A percentile compares a stretch with the other conserved stretches of the same genome.
Conservation (phyloP, 352 stramenopile species). For the Elongisporangium anandrum region DNA sequence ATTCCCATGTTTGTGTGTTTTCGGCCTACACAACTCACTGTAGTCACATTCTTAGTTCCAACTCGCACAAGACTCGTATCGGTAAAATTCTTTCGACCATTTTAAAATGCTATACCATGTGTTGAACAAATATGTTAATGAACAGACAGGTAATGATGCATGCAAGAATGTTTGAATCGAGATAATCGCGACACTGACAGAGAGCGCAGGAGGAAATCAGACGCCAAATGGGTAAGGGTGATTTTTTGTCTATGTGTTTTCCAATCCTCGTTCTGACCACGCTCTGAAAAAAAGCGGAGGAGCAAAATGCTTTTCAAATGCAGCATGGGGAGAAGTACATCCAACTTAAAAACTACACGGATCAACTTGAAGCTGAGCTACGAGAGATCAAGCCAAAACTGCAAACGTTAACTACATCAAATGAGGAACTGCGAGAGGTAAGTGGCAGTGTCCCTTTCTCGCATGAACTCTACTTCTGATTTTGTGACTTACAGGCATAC, state of each 20-base stretch:
- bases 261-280: too few relatives aligned
- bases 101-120: background rate
- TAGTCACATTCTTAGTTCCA: conserved; percentile 54
- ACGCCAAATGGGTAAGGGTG: conserved; percentile 66
- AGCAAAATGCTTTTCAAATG: conserved; percentile 74
- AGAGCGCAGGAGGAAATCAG: conserved; percentile 57
- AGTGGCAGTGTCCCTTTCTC: background rate
- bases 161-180: background rate
- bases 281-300: conserved; percentile 66
- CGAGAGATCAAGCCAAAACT: conserved; percentile 81
- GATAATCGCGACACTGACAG: background rate
- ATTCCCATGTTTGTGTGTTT: background rate
- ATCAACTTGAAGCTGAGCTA: conserved; percentile 79
- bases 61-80: conserved; percentile 75
- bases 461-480: conserved; percentile 1
- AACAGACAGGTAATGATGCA: conserved; percentile 41
- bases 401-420: conserved; percentile 59
- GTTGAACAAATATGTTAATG: conserved; percentile 5
- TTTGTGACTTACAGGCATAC: conserved; percentile 46
- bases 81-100: conserved; percentile 20
- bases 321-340: conserved; percentile 86
- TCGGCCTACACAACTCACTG: conserved; percentile 6
- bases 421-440: conserved; percentile 78
- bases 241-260: too few relatives aligned
- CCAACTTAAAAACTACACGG: conserved; percentile 82